Percentiles rank a stretch among this genome's conserved stretches.
Evolutionary conservation across 768 basidiomycete genomes (phyloP).

Genomic region (Suillus discolor): DNA sequence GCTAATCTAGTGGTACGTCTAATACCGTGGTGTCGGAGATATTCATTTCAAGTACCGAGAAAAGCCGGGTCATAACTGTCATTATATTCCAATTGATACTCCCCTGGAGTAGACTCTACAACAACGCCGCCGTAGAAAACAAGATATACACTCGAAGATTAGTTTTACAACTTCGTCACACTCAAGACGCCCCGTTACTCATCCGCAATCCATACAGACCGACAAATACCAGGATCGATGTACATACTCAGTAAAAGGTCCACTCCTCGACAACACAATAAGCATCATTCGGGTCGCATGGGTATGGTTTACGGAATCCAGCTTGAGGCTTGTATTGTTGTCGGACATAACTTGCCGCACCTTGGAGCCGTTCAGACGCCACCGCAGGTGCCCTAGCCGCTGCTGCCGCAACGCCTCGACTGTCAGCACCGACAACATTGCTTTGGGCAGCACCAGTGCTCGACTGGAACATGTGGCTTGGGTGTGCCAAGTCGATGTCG

Average conservation of each 20-base stretch:
- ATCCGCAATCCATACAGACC: background rate
- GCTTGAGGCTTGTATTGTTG: conserved; percentile 30
- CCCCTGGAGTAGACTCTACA: conserved; percentile 16
- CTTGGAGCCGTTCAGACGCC: conserved; percentile 19
- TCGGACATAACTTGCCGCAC: conserved; percentile 20
- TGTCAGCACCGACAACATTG: conserved; percentile 35
- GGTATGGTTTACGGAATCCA: conserved; percentile 44
- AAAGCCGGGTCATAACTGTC: conserved; percentile 10
- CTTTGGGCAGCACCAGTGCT: conserved; percentile 37
- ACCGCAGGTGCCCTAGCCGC: conserved; percentile 21
- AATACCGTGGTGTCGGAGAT: conserved; percentile 15
- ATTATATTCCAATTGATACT: background rate
- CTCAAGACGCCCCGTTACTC: background rate
- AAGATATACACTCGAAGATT: conserved; percentile 22
- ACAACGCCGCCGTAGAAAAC: conserved; percentile 21
- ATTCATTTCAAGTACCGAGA: conserved; percentile 23
- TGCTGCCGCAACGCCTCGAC: conserved; percentile 27
- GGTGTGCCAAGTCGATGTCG: conserved; percentile 32
- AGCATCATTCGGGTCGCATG: conserved; percentile 59
- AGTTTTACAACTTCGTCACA: conserved; percentile 2
- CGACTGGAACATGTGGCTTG: conserved; percentile 33
- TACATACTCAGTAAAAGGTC: conserved; percentile 44
- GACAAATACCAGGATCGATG: background rate
- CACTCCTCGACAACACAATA: conserved; percentile 78
- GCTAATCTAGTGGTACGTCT: background rate